These are phyloP conservation scores for Anastatica hierochuntica DNA, from an alignment of 345 rosid genomes.

Conservation along the genomic window DNA sequence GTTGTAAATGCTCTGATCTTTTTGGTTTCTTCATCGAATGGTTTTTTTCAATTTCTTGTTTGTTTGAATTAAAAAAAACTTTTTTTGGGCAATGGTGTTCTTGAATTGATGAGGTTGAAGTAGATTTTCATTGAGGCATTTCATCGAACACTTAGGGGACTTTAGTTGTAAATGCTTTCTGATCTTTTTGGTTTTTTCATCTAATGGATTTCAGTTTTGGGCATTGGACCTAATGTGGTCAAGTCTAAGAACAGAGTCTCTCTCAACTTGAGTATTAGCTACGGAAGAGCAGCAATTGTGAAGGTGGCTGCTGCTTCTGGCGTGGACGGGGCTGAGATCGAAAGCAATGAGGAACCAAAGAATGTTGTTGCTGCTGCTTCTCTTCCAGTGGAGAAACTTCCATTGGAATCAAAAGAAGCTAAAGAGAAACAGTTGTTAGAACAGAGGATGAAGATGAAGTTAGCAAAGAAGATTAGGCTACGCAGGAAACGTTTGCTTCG, in stretches of 20 bases:
- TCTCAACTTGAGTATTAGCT: slow-evolving; percentile 19
- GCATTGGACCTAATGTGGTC: background rate
- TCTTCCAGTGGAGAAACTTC: slow-evolving; percentile 45
- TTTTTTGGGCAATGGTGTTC: background rate
- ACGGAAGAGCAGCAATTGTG: slow-evolving; percentile 17
- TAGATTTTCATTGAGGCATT: slow-evolving; percentile 8
- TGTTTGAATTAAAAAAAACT: background rate
- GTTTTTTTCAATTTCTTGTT: background rate
- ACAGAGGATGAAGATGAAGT: slow-evolving; percentile 73
- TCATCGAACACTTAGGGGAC: slow-evolving; percentile 3
- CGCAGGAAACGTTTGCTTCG: slow-evolving; percentile 72
- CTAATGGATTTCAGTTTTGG: slow-evolving; percentile 4
- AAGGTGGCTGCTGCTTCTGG: slow-evolving; percentile 39
- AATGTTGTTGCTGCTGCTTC: slow-evolving; percentile 15
- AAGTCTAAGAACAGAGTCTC: slow-evolving; percentile 14
- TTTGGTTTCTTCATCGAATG: too few relatives aligned
- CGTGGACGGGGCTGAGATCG: slow-evolving; percentile 25
- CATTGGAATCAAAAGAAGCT: slow-evolving; percentile 46
- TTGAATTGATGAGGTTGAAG: background rate
- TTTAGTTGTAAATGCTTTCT: background rate
- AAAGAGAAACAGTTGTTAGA: slow-evolving; percentile 57
- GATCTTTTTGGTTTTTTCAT: background rate
- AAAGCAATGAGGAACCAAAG: slow-evolving; percentile 30
- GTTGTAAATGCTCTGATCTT: too few relatives aligned
- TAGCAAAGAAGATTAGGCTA: slow-evolving; percentile 76